Conservation (phyloP, 495 filamentous ascomycete species). For the Penicillium macrosclerotiorum region DNA sequence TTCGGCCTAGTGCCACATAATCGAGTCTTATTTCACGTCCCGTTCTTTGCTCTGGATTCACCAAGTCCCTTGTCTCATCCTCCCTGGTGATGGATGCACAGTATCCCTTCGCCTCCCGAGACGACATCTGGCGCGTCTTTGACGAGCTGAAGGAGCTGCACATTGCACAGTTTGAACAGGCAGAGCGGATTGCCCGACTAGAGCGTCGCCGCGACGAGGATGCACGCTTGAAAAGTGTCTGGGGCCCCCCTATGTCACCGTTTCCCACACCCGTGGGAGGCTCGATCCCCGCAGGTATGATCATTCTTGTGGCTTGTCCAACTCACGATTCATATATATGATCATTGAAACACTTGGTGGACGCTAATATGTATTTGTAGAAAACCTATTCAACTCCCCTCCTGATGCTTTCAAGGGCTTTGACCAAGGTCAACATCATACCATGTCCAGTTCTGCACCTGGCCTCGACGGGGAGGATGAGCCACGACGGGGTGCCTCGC, state of each 20-base stretch:
- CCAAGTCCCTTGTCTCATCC: conserved; percentile 4
- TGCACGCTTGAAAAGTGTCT: conserved; percentile 78
- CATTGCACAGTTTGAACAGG: conserved; percentile 71
- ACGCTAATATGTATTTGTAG: conserved; percentile 40
- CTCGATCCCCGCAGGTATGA: conserved; percentile 73
- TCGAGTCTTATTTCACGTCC: neutral
- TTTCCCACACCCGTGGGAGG: conserved; percentile 69
- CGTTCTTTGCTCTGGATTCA: neutral
- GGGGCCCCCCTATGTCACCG: conserved; percentile 69
- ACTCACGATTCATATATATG: too few relatives aligned
- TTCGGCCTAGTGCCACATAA: neutral
- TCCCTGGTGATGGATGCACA: conserved; percentile 60
- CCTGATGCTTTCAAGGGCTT: conserved; percentile 80
- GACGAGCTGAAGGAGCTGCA: conserved; percentile 85
- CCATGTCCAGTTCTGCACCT: conserved; percentile 62
- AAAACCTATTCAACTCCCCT: conserved; percentile 67
- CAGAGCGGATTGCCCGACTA: conserved; percentile 73
- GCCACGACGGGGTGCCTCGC: conserved; percentile 84
- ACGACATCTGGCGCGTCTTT: conserved; percentile 83
- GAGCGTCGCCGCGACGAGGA: conserved; percentile 83
- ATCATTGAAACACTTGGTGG: too few relatives aligned
- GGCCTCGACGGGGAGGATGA: conserved; percentile 88
- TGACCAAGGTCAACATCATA: conserved; percentile 71
- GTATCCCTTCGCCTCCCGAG: conserved; percentile 60
- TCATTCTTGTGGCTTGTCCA: too few relatives aligned